A percentile compares a stretch with the other conserved stretches of the same genome.
Evolutionary conservation across 2,329 filamentous ascomycete species (phyloP).

Genomic region (Nothophoma quercina): DNA sequence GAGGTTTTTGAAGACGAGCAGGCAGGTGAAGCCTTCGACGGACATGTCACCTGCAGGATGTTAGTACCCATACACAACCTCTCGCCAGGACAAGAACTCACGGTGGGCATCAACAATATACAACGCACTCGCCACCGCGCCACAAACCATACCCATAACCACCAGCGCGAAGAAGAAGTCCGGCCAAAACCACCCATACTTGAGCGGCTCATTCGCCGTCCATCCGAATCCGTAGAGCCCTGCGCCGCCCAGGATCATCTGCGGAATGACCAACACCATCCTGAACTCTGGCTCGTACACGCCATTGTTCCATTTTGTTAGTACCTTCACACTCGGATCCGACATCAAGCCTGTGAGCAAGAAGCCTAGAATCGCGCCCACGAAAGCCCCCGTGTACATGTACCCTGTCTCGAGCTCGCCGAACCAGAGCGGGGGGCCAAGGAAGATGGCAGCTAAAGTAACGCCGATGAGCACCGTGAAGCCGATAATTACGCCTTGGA

Average conservation of each 20-base stretch:
- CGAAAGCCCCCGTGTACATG: conserved; percentile 78
- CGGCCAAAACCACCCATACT: conserved; percentile 76
- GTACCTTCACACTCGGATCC: conserved; percentile 72
- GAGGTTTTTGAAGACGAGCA: conserved; percentile 93
- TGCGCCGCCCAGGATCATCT: conserved; percentile 77
- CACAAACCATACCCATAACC: conserved; percentile 90
- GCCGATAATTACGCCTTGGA: conserved; percentile 89
- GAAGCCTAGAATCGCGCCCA: conserved; percentile 83
- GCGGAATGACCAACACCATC: conserved; percentile 81
- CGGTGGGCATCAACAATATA: conserved; percentile 95
- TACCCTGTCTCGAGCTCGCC: conserved; percentile 84
- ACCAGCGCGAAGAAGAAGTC: conserved; percentile 85
- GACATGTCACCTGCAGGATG: conserved; percentile 70
- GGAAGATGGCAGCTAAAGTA: conserved; percentile 81
- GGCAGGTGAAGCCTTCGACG: conserved; percentile 87
- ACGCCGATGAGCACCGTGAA: conserved; percentile 94
- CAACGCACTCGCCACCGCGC: conserved; percentile 81
- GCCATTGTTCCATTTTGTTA: conserved; percentile 79
- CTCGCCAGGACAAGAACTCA: conserved; percentile 38
- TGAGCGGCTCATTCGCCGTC: conserved; percentile 66
- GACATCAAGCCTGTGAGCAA: conserved; percentile 75
- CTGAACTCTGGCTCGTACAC: conserved; percentile 93
- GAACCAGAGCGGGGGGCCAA: conserved; percentile 83
- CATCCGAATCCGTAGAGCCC: conserved; percentile 87
- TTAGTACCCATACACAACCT: conserved; percentile 3